Evolutionary conservation across 2,329 filamentous ascomycete species (phyloP), one percentile per base, ranked within the genome.

Genomic region (Metarhizium sp.): DNA sequence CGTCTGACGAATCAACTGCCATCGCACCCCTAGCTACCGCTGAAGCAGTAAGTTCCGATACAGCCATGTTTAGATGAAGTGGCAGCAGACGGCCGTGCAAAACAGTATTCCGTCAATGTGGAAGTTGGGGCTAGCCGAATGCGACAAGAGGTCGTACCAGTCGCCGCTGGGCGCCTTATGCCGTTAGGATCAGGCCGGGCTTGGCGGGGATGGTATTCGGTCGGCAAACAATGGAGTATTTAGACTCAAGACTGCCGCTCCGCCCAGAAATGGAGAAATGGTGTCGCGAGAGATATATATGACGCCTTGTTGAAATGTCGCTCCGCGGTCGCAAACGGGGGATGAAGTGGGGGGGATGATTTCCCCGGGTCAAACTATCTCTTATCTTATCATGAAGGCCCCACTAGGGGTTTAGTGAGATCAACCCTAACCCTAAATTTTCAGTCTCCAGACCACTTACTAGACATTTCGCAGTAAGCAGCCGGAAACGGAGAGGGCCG

Each of bases 11-110:
- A 52, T 64, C 57, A 55, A 59, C 60, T 48, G 59, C 53, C 10
- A 64, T 59, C 10, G 63, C 62, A 55, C 66, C 66, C 62, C 69
- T 61, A 52, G 64, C 63, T 58, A 60, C 67, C 53, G 70, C 68
- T 55, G 68, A 70, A 43, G 66, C 66, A 30, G 68, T 69, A 57
- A 74, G 62, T 61, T 72, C 68, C 48, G 71, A 73, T 52, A 70
- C 63, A 54, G 67, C 68, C 71, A 73, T 73, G 25, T 30, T 53
- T 14, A 30, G n/a, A 49, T 14, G 45, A 20, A 48, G n/a, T 32
- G 8, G 48, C 2, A 13, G 46, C 1, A 13, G 46, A 43, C 43
- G 16, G 46, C 18, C 29, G 25, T 18, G 52, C 36, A 30, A 32
- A 29, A 30, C 7, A 3, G 8, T 29, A 16, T 48, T 30, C 11